Percentiles rank a stretch among this genome's conserved stretches.
Evolutionary conservation across 768 basidiomycete species (phyloP).

Genomic region (Glaciozyma antarctica): DNA sequence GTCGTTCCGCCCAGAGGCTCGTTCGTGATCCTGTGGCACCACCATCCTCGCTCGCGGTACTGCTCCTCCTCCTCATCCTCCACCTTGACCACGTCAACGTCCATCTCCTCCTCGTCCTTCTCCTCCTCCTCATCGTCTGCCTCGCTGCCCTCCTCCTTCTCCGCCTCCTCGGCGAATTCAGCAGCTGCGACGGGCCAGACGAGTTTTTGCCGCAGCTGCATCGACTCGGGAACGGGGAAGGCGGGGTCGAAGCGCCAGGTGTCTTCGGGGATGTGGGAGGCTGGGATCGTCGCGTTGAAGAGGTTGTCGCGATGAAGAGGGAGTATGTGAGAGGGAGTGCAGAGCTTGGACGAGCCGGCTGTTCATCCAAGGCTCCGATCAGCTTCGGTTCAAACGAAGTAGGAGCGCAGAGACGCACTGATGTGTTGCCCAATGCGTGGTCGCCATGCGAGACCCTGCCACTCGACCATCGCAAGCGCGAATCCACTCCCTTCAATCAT

Average conservation of each 20-base stretch:
- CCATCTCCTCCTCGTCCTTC: constrained; percentile 40
- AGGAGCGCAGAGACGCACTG: constrained; percentile 32
- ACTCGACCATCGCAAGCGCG: constrained; percentile 40
- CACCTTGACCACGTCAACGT: constrained; percentile 41
- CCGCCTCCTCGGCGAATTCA: background rate
- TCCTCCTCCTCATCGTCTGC: constrained; percentile 34
- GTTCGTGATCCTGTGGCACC: constrained; percentile 39
- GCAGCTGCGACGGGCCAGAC: background rate
- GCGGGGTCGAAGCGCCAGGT: constrained; percentile 40
- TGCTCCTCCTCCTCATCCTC: constrained; percentile 38
- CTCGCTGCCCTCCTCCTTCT: constrained; percentile 6
- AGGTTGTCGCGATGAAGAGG: constrained; percentile 44
- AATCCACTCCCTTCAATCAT: constrained; percentile 43
- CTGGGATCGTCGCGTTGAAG: constrained; percentile 46
- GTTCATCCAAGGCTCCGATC: background rate
- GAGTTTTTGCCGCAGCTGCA: constrained; percentile 8
- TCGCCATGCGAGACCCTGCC: constrained; percentile 41
- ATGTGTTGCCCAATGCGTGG: constrained; percentile 41
- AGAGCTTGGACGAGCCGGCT: constrained; percentile 43
- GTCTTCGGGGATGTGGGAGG: constrained; percentile 41
- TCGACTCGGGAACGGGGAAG: constrained; percentile 16
- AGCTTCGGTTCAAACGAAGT: background rate
- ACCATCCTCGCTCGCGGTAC: constrained; percentile 40
- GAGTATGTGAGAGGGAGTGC: constrained; percentile 44
- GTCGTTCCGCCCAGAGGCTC: constrained; percentile 40